Conservation (phyloP, 108 stramenopile genomes). For the Conticribra guillardii region DNA sequence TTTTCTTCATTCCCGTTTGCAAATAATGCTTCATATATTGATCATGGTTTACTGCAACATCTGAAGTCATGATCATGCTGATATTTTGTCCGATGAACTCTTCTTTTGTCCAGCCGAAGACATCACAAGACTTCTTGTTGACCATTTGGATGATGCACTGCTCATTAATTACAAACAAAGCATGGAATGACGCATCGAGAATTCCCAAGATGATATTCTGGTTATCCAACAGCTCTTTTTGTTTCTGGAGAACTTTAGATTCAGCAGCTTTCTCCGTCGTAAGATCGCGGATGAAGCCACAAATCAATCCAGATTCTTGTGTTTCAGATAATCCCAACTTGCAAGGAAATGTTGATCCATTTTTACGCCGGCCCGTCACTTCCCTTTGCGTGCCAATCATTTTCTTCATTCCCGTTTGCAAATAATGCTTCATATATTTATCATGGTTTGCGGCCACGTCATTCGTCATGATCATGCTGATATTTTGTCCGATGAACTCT, state of each 20-base stretch:
- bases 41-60: constrained; percentile 14
- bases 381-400: constrained; percentile 27
- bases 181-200: neutral
- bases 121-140: neutral
- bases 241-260: constrained; percentile 5
- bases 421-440: constrained; percentile 17
- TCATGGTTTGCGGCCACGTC: constrained; percentile 16
- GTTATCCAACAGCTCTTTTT: neutral
- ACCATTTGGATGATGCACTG: no score
- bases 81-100: constrained; percentile 20
- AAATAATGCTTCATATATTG: constrained; percentile 23
- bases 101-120: constrained; percentile 1
- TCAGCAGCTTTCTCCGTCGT: constrained; percentile 12
- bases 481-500: constrained; percentile 24
- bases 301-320: constrained; percentile 33
- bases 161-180: no score
- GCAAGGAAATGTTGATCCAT: constrained; percentile 36
- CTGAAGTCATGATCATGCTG: constrained; percentile 8
- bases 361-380: no score
- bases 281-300: constrained; percentile 47
- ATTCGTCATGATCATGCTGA: constrained; percentile 16
- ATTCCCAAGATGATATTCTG: neutral
- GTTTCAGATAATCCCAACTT: constrained; percentile 31
- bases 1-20: no score
- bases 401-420: no score